These are phyloP conservation scores for Trichoderma asperelloides DNA, from an alignment of 495 filamentous ascomycete species.

Conservation along the genomic window DNA sequence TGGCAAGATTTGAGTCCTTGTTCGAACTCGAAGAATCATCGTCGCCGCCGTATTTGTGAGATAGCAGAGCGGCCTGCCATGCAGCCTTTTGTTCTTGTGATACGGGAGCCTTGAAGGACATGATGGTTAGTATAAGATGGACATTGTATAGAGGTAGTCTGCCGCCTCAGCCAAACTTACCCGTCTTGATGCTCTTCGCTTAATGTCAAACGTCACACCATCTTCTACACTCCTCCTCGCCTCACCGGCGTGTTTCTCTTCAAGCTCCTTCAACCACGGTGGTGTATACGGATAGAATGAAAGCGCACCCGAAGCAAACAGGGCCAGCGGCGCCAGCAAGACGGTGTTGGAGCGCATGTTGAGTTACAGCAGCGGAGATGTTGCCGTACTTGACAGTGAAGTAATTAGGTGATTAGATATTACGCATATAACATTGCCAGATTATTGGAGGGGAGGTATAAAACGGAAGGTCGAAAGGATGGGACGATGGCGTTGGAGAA, in stretches of 20 bases:
- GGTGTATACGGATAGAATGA: slow-evolving; percentile 20
- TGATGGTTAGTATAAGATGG: slow-evolving; percentile 13
- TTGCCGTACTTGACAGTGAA: neutral
- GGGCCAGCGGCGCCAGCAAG: slow-evolving; percentile 2
- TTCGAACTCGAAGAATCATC: slow-evolving; percentile 15
- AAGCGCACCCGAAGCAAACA: slow-evolving; percentile 1
- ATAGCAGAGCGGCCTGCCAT: neutral
- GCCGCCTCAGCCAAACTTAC: slow-evolving; percentile 1
- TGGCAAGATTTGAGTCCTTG: slow-evolving; percentile 14
- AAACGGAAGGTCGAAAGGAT: neutral
- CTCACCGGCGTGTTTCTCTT: neutral
- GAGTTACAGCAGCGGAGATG: neutral
- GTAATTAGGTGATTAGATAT: slow-evolving; percentile 11
- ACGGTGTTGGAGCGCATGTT: neutral
- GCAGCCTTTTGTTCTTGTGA: slow-evolving; percentile 3
- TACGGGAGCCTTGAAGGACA: slow-evolving; percentile 10
- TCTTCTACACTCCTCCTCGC: neutral
- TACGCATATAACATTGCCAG: slow-evolving; percentile 8
- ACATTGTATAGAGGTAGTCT: neutral
- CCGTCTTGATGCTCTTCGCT: slow-evolving; percentile 13
- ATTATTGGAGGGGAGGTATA: neutral
- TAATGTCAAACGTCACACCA: slow-evolving; percentile 13
- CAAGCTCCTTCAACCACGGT: slow-evolving; percentile 9
- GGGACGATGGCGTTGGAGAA: neutral
- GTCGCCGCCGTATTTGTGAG: slow-evolving; percentile 9